Base-by-base conservation (phyloP, 2,329 filamentous ascomycete species). In the Orbilia brochopaga region DNA sequence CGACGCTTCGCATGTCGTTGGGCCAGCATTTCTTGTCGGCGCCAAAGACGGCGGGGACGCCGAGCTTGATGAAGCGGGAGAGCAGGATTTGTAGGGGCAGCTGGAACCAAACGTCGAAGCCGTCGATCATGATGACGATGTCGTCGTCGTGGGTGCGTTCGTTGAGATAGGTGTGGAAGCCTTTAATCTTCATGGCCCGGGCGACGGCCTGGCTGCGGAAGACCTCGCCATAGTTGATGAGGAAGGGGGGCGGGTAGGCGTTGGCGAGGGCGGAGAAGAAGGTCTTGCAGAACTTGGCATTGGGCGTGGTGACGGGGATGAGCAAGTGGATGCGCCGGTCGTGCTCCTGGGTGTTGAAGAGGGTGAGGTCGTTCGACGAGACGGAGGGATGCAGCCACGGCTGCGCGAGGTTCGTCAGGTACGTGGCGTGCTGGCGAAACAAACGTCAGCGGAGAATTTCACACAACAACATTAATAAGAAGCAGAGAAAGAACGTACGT, bases 31-130 rank as follows among this genome's bases (percentile, higher is more conserved):
- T 75, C 76, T 83, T 83, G 77, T 83, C 81, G 5, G 81, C 78
- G 2, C 82, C 81, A 74, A 81, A 82, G 62, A 82, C 79, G 56
- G 83, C 77, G 5, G 80, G 81, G n/a, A 81, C 79, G 17, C 84
- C 77, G 15, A 86, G 79, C 13, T 81, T 79, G 74, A 86, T 84
- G 77, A 89, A 90, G 48, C 87, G 83, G 74, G 83, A 80, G 24
- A 90, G 83, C 74, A 90, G 79, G 19, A 89, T 81, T 46, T 87
- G 84, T 1, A 85, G 83, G 0, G 87, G 86, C 1, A 90, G 80
- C 77, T 90, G 88, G 69, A 89, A 85, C 79, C 86, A 86, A 0
- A 86, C 81, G 67, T 89, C 86, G 77, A 85, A 83, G 0, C 84
- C 86, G 76, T 90, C 87, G 4, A 87, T 82, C 52, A 89, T 81